A percentile compares a stretch with the other conserved stretches of the same genome.
phyloP scores from a whole-genome alignment of 345 rosid species.

The Psidium friedrichsthalianum region DNA sequence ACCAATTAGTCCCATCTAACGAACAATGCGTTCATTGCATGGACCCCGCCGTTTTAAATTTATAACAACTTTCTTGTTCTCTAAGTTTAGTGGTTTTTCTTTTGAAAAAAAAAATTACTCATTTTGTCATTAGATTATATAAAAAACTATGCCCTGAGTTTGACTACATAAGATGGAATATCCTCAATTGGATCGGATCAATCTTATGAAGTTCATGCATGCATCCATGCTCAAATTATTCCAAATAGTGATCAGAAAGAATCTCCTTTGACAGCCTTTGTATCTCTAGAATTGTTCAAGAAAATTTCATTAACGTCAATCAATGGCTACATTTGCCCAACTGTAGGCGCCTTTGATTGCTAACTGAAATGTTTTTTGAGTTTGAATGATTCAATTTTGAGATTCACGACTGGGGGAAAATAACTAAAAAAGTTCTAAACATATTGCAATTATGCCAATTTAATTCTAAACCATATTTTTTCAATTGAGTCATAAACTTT shows the following conservation, averaged over 20 bases:
- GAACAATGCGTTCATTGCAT: background rate
- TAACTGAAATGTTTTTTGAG: no score
- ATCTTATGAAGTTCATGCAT: background rate
- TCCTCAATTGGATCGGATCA: background rate
- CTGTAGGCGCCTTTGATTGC: no score
- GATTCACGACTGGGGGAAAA: no score
- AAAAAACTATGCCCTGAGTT: background rate
- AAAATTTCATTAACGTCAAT: background rate
- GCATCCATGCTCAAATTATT: background rate
- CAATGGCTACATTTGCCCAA: no score
- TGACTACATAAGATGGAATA: background rate
- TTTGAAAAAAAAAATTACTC: background rate
- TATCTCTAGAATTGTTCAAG: background rate
- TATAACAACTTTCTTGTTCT: background rate
- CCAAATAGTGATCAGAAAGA: background rate
- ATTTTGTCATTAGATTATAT: background rate
- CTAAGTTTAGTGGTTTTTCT: background rate
- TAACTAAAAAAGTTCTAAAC: no score
- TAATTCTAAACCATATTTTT: no score
- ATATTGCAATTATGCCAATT: no score
- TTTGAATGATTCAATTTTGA: no score
- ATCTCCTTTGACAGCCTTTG: background rate
- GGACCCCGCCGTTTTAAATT: background rate
- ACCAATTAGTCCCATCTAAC: background rate
- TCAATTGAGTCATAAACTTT: no score